phyloP scores from a whole-genome alignment of 352 stramenopile species.

The Thalassiosira oceanica region DNA sequence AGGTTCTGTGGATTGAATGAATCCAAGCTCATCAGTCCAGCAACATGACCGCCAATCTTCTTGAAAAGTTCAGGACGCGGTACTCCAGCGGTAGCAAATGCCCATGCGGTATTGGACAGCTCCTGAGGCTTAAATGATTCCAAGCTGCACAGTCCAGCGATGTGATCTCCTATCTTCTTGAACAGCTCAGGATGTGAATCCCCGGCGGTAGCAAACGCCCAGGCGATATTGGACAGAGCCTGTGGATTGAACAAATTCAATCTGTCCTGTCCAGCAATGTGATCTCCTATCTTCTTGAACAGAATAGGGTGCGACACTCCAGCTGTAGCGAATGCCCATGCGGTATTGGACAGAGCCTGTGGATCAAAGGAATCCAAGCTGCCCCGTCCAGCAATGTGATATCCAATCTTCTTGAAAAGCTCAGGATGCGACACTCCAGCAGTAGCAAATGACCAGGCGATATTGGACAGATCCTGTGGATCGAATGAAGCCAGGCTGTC shows the following conservation, averaged over 20 bases:
- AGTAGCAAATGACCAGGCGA: constrained; percentile 7
- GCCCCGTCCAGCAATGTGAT: neutral
- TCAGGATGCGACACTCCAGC: neutral
- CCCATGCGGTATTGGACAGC: neutral
- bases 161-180: neutral
- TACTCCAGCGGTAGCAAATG: neutral
- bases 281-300: neutral
- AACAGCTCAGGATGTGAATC: neutral
- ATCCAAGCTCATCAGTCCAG: no score
- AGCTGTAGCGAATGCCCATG: constrained; percentile 5
- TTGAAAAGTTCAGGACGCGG: neutral
- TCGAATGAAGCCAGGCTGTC: neutral
- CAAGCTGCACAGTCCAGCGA: neutral
- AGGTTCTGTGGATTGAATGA: constrained; percentile 1
- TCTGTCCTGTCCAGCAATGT: neutral
- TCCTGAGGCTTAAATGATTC: constrained; percentile 1
- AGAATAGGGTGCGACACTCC: neutral
- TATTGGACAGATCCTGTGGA: neutral
- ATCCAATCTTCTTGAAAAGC: neutral
- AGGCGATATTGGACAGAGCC: neutral
- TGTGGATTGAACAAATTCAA: constrained; percentile 1
- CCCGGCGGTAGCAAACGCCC: constrained; percentile 3
- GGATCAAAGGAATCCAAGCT: neutral
- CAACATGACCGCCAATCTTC: neutral
- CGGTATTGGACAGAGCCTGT: constrained; percentile 4